Evolutionary conservation across 305 asterid species (phyloP).

Genomic region (Solanum aculeatissimum): DNA sequence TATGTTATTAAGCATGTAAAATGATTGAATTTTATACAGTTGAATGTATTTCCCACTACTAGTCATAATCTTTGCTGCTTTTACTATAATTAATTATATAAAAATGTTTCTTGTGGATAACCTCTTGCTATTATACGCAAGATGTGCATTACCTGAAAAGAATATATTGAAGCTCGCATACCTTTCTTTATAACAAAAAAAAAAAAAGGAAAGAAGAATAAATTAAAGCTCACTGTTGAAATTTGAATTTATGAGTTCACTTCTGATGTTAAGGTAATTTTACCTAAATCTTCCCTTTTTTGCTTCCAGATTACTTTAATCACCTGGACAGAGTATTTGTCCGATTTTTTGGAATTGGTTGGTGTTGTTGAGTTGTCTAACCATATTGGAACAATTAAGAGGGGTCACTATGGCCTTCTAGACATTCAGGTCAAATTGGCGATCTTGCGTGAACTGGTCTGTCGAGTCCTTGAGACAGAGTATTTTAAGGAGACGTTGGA

Average conservation of each 20-base stretch:
- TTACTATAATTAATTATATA: not conserved
- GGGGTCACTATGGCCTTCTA: slow-evolving; percentile 71
- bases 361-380: slow-evolving; percentile 32
- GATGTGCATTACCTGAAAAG: not conserved
- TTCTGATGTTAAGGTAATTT: not conserved
- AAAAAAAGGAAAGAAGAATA: not conserved
- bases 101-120: not conserved
- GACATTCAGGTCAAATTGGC: slow-evolving; percentile 54
- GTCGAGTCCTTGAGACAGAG: slow-evolving; percentile 61
- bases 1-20: not conserved
- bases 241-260: not conserved
- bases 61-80: not conserved
- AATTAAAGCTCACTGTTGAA: not conserved
- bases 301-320: slow-evolving; percentile 56
- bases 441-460: slow-evolving; percentile 55
- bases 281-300: not conserved
- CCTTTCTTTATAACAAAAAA: not conserved
- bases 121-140: not conserved
- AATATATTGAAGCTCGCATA: not conserved
- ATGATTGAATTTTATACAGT: not conserved
- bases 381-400: slow-evolving; percentile 53
- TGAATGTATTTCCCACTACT: not conserved
- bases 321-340: slow-evolving; percentile 74
- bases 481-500: slow-evolving; percentile 62
- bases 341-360: slow-evolving; percentile 63